Base-by-base conservation (phyloP, 805 yeast species). In the Tetrapisispora phaffii region DNA sequence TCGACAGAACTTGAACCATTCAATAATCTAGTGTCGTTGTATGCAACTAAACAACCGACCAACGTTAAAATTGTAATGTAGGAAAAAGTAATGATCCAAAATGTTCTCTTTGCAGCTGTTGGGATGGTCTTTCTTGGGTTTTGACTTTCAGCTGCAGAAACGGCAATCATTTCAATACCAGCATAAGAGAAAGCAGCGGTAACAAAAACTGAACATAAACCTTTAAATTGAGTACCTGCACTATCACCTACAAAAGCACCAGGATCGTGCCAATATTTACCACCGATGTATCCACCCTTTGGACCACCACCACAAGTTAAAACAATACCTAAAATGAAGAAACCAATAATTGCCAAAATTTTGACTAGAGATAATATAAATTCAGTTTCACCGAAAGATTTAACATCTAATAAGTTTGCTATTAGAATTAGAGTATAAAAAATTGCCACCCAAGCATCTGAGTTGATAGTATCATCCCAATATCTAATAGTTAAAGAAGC, bases 51-150 rank as follows among this genome's bases (percentile, higher is more conserved):
- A 55, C 84, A 77, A 36, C 87, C 82, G 54, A 70, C 75, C 53
- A 73, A 69, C 47, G 66, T 79, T 59, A 65, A 74, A 49, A 80
- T 71, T 9, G 73, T 67, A 60, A 85, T 70, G 67, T 85, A 85
- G 59, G 85, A 84, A 53, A 82, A 62, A 15, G 80, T 66, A 46
- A 85, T 80, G 66, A 93, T 74, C 89, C 90, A 84, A 66, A 85
- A 82, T 4, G 82, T 86, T 66, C 85, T 89, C 63, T 83, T 84
- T 47, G 81, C 77, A 37, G 90, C 89, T 40, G 73, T 72, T 29
- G 90, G 90, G 45, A 83, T 71, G 1, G 83, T 65, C 45, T 69
- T 70, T 53, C 82, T 69, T 38, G 93, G 89, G 60, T 82, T 76
- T 31, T 65, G 73, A 20, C 86, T 72, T 63, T 85, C 93, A 8